These are phyloP conservation scores for Colletotrichum somersetense DNA, from an alignment of 2,329 filamentous ascomycete species.

Conservation along the genomic window DNA sequence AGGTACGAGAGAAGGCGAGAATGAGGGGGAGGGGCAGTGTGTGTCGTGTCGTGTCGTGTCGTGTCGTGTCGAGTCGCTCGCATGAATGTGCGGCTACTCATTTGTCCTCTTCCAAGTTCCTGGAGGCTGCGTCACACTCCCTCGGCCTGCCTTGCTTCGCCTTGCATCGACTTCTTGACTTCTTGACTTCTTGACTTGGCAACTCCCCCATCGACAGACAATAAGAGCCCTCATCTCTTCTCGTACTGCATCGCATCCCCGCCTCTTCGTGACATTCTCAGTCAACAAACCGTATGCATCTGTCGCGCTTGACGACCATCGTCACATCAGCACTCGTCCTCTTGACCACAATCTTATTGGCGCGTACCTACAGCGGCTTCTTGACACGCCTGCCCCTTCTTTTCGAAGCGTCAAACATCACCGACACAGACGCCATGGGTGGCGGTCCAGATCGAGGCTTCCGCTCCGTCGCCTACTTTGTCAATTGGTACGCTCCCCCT, in stretches of 20 bases:
- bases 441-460: slow-evolving; percentile 64
- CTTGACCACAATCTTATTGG: slow-evolving; percentile 43
- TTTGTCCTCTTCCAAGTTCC: slow-evolving; percentile 14
- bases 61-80: too few relatives aligned
- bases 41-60: not conserved
- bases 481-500: slow-evolving; percentile 69
- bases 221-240: slow-evolving; percentile 15
- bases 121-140: slow-evolving; percentile 1
- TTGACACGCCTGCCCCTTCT: slow-evolving; percentile 27
- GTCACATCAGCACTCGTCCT: slow-evolving; percentile 44
- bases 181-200: not conserved
- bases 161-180: not conserved
- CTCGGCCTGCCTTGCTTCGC: not conserved
- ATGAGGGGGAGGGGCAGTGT: slow-evolving; percentile 29
- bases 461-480: slow-evolving; percentile 78
- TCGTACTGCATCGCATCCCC: not conserved
- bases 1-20: not conserved
- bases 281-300: slow-evolving; percentile 32
- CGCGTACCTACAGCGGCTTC: slow-evolving; percentile 42
- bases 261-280: not conserved
- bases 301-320: slow-evolving; percentile 27
- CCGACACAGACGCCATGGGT: slow-evolving; percentile 53
- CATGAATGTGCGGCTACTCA: not conserved
- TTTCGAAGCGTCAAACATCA: slow-evolving; percentile 20
- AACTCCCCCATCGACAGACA: not conserved